Conservation (phyloP, 2,329 filamentous ascomycete genomes). For the Lecanicillium sp. region DNA sequence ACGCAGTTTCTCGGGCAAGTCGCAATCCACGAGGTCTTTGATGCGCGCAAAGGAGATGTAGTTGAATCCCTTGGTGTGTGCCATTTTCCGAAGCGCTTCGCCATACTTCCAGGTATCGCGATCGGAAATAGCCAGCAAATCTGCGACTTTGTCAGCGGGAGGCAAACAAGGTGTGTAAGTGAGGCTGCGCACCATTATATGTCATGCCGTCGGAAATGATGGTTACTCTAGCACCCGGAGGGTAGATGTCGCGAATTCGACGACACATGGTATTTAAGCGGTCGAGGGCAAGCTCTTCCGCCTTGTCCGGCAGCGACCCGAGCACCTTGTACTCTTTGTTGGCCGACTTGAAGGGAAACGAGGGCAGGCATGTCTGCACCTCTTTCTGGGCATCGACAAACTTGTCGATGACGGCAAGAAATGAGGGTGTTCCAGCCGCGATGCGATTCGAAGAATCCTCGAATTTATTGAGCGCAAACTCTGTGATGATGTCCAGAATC, state of each 20-base stretch:
- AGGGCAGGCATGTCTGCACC: slow-evolving; percentile 23
- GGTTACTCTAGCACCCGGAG: slow-evolving; percentile 25
- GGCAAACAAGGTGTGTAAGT: no score
- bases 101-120: slow-evolving; percentile 44
- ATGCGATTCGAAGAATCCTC: slow-evolving; percentile 18
- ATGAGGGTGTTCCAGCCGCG: slow-evolving; percentile 17
- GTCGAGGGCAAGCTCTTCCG: slow-evolving; percentile 24
- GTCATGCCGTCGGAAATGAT: slow-evolving; percentile 49
- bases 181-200: slow-evolving; percentile 40
- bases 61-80: slow-evolving; percentile 29
- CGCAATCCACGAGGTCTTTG: slow-evolving; percentile 37
- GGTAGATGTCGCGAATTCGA: slow-evolving; percentile 23
- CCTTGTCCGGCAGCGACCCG: slow-evolving; percentile 25
- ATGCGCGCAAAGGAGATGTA: slow-evolving; percentile 42
- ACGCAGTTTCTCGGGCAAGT: slow-evolving; percentile 31
- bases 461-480: slow-evolving; percentile 25
- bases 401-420: slow-evolving; percentile 19
- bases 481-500: slow-evolving; percentile 22
- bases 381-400: slow-evolving; percentile 19
- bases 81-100: slow-evolving; percentile 35
- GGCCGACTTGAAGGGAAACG: slow-evolving; percentile 30
- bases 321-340: slow-evolving; percentile 29
- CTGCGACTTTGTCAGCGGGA: slow-evolving; percentile 23
- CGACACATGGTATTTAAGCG: slow-evolving; percentile 24
- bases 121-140: slow-evolving; percentile 42